Evolutionary conservation across 331 rosid species (phyloP), one percentile per base, ranked within the genome.

Genomic region (Quercus lobata): DNA sequence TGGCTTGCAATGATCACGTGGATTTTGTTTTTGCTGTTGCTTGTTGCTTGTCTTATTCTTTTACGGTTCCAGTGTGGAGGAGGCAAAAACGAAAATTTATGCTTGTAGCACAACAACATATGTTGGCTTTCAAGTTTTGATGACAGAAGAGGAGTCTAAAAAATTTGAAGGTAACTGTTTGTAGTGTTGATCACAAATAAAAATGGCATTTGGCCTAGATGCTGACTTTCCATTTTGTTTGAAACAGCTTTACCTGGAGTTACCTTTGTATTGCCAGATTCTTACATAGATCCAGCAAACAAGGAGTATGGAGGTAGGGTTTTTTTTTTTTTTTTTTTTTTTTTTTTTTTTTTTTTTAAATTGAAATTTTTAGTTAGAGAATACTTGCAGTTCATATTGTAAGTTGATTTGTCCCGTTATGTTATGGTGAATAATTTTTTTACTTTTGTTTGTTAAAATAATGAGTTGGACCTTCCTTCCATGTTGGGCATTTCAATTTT

Each of bases 101-200:
- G 97, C 98, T 10, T 92, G 97, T 72, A 94, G 98, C 80, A 94
- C 98, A n/a, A 92, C 97, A 22, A 87, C 86, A 4, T 94, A 94
- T 75, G 81, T 82, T 5, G 98, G 98, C 54, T 94, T 95, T 91
- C 97, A 94, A 78, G 97, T 79, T 78, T 69, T 84, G 78, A 83
- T 91, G 92, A 86, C 97, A 0, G 98, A 92, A 86, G 88, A 86
- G 81, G 98, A 94, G 87, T 92, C 98, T n/a, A 79, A 90, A 6
- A 93, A 91, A 79, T 94, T 94, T 75, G 76, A 91, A 19, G 87
- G 98, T 92, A 83, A 69, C 61, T 58, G 19, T 75, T 84, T 54
- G 0, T 18, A 12, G 53, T 18, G 29, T 15, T 74, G 49, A 29
- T 63, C 22, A 3, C 44, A 63, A 29, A 10, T 63, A 16, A 14